Conservation (phyloP, 768 basidiomycete species). For the Phylloporus sp. region DNA sequence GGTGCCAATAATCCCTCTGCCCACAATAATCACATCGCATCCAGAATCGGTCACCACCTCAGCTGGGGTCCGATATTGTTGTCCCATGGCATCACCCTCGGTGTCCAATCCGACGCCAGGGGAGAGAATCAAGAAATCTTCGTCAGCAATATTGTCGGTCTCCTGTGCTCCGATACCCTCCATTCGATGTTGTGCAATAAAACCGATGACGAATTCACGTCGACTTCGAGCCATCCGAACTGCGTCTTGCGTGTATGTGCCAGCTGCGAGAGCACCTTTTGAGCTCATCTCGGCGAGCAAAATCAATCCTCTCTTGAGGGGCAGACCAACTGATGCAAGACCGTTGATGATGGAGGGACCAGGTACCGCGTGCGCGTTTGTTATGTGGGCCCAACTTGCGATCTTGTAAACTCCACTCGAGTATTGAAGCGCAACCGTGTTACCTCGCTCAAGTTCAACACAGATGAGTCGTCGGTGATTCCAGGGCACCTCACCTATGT, state of each 20-base stretch:
- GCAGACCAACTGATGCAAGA: slow-evolving; percentile 79
- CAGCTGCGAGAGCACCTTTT: slow-evolving; percentile 78
- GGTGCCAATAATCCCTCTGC: slow-evolving; percentile 86
- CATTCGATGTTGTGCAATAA: slow-evolving; percentile 88
- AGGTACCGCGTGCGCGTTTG: slow-evolving; percentile 94
- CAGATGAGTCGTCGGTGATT: not conserved
- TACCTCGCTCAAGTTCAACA: slow-evolving; percentile 53
- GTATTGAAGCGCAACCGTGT: slow-evolving; percentile 95
- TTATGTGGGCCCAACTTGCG: slow-evolving; percentile 93
- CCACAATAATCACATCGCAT: slow-evolving; percentile 96
- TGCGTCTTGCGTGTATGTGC: slow-evolving; percentile 77
- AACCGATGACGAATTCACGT: slow-evolving; percentile 90
- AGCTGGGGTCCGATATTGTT: slow-evolving; percentile 89
- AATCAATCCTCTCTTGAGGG: slow-evolving; percentile 78
- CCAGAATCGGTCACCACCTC: slow-evolving; percentile 79
- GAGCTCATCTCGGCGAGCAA: slow-evolving; percentile 97
- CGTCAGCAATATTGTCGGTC: slow-evolving; percentile 36
- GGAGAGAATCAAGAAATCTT: slow-evolving; percentile 88
- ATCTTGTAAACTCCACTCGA: slow-evolving; percentile 90
- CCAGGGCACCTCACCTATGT: slow-evolving; percentile 67
- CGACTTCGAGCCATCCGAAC: slow-evolving; percentile 83
- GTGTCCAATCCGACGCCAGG: slow-evolving; percentile 87
- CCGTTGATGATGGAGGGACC: slow-evolving; percentile 95
- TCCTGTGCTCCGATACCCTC: slow-evolving; percentile 50
- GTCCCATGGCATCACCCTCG: slow-evolving; percentile 84